A percentile compares a stretch with the other conserved stretches of the same genome.
phyloP scores from a whole-genome alignment of 805 yeast genomes.

The Isabelozyma pseudorhagii region DNA sequence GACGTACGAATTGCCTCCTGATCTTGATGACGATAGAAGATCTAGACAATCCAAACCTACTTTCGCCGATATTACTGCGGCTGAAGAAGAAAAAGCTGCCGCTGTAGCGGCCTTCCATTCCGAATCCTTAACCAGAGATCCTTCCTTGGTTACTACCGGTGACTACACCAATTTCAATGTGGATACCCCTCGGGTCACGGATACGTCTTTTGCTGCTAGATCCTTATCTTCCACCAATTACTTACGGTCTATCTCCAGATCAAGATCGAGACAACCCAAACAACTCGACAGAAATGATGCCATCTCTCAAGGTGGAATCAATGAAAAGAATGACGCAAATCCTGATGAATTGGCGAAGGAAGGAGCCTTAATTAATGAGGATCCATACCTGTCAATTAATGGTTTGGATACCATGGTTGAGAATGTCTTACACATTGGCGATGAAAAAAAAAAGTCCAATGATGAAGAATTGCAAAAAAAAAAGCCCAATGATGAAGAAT shows the following conservation, averaged over 20 bases:
- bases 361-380: conserved; percentile 55
- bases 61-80: conserved; percentile 43
- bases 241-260: conserved; percentile 63
- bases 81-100: conserved; percentile 33
- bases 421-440: conserved; percentile 37
- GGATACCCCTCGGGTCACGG: conserved; percentile 23
- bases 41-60: conserved; percentile 40
- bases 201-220: conserved; percentile 25
- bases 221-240: conserved; percentile 49
- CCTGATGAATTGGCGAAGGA: conserved; percentile 46
- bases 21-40: conserved; percentile 34
- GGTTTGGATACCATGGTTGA: conserved; percentile 50
- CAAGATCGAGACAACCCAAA: conserved; percentile 50
- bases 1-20: conserved; percentile 42
- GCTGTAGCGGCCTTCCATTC: conserved; percentile 6
- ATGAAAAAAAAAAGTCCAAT: not conserved
- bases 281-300: conserved; percentile 3
- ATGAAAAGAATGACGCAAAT: conserved; percentile 29
- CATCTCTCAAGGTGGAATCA: conserved; percentile 1
- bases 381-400: conserved; percentile 45
- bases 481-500: not conserved
- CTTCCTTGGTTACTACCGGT: conserved; percentile 43
- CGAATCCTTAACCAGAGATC: conserved; percentile 21
- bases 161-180: conserved; percentile 45
- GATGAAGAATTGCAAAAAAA: not conserved